Percentiles rank a stretch among this genome's conserved stretches.
Evolutionary conservation across 257 asterid genomes (phyloP).

Genomic region (Solanum chilense): DNA sequence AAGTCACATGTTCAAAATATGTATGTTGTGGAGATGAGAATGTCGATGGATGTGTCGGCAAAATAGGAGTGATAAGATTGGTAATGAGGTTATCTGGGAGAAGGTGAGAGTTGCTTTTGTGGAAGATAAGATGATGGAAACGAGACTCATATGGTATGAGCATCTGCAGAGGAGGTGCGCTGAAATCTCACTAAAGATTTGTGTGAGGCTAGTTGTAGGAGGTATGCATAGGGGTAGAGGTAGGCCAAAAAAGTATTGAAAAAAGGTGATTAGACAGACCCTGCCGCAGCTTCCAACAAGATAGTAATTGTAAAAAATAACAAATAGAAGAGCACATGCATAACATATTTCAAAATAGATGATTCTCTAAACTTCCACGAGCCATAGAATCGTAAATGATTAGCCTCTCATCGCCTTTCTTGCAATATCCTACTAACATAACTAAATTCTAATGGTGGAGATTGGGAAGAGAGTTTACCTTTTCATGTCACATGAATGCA

Average conservation of each 20-base stretch:
- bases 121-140: background rate
- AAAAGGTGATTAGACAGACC: background rate
- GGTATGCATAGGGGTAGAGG: background rate
- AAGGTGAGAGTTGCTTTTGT: background rate
- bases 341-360: slow-evolving; percentile 70
- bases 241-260: background rate
- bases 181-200: background rate
- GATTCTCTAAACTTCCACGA: slow-evolving; percentile 88
- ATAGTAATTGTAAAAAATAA: too few relatives aligned
- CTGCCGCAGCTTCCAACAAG: background rate
- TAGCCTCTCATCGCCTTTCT: slow-evolving; percentile 65
- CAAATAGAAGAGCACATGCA: background rate
- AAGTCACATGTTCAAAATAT: background rate
- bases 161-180: background rate
- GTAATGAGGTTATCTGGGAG: background rate
- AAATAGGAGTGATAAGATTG: background rate
- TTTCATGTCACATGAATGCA: slow-evolving; percentile 33
- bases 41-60: background rate
- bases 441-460: slow-evolving; percentile 72
- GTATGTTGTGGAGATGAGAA: background rate
- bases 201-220: background rate
- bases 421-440: slow-evolving; percentile 70
- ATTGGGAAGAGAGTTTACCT: slow-evolving; percentile 69
- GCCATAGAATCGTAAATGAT: slow-evolving; percentile 81
- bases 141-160: background rate